Conservation (phyloP, 495 filamentous ascomycete genomes). For the Penicillium bialowiezense region DNA sequence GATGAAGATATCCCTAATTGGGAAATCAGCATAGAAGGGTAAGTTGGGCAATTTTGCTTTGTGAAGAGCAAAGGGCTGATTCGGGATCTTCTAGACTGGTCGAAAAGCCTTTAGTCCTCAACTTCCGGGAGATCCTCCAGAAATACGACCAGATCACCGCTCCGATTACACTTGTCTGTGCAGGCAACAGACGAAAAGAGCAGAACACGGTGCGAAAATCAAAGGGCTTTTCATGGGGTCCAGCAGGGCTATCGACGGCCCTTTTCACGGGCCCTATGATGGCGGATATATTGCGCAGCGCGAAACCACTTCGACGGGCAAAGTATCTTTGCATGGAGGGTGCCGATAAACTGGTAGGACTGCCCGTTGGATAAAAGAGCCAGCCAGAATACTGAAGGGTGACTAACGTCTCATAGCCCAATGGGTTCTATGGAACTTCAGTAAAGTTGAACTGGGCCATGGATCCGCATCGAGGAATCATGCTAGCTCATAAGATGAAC, state of each 20-base stretch:
- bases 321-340: constrained; percentile 93
- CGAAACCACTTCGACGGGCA: constrained; percentile 66
- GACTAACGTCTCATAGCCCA: constrained; percentile 53
- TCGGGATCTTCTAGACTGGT: constrained; percentile 58
- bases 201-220: constrained; percentile 90
- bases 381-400: neutral
- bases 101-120: constrained; percentile 70
- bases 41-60: constrained; percentile 4
- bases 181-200: constrained; percentile 91
- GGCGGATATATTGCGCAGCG: constrained; percentile 66
- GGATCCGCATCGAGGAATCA: constrained; percentile 80
- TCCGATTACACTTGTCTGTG: constrained; percentile 89
- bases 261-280: constrained; percentile 86
- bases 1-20: constrained; percentile 75
- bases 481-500: constrained; percentile 93
- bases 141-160: constrained; percentile 83
- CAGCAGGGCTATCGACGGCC: constrained; percentile 84
- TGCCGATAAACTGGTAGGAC: constrained; percentile 72
- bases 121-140: constrained; percentile 67
- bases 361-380: neutral
- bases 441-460: constrained; percentile 86
- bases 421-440: constrained; percentile 88
- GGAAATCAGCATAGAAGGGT: constrained; percentile 86
- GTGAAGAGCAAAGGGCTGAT: constrained; percentile 5
- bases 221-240: constrained; percentile 95